Evolutionary conservation across 2,329 filamentous ascomycete species (phyloP).

Genomic region (Trichocomaceae sp.): DNA sequence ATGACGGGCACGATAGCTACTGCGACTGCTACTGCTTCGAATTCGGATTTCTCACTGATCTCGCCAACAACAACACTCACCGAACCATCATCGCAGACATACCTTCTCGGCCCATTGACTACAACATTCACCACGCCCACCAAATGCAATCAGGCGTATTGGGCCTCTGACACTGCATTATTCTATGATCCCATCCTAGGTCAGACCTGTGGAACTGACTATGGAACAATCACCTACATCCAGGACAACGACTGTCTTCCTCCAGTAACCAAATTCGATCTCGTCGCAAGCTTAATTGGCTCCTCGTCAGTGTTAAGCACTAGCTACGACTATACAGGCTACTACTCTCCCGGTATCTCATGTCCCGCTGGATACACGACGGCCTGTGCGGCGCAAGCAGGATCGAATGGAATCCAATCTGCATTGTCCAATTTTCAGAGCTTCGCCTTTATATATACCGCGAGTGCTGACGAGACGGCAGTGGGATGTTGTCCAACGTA

Average conservation of each 20-base stretch:
- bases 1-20: too few species aligned
- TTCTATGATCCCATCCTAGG: background rate
- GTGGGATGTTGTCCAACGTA: constrained; percentile 10
- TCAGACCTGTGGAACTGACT: background rate
- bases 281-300: background rate
- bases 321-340: background rate
- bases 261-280: background rate
- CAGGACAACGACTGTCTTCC: background rate
- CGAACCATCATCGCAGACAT: background rate
- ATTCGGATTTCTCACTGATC: background rate
- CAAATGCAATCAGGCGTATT: background rate
- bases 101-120: background rate
- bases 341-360: constrained; percentile 2
- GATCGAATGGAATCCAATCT: background rate
- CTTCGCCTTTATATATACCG: background rate
- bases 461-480: background rate
- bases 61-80: background rate
- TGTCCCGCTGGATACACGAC: constrained; percentile 7
- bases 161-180: background rate
- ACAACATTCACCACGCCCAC: background rate
- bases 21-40: too few species aligned
- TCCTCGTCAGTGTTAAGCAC: background rate
- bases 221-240: background rate
- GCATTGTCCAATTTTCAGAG: background rate
- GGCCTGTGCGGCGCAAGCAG: constrained; percentile 4